Conservation (phyloP, 1,284 basidiomycete genomes). For the Ganoderma lucidum region DNA sequence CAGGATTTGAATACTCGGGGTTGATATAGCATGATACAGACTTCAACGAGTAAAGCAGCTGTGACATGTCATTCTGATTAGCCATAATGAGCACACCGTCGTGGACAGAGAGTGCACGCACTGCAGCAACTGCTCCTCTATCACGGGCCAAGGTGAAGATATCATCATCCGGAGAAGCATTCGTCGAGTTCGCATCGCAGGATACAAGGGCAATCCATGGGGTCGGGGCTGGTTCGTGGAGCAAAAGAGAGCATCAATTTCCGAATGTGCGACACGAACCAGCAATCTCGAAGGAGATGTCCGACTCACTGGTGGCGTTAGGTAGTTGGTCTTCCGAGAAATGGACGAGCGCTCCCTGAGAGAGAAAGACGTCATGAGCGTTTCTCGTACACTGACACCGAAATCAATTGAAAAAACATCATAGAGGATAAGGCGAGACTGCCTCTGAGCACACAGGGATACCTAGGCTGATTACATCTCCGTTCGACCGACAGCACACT, state of each 20-base stretch:
- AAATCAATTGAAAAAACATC: too few relatives aligned
- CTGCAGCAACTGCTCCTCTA: conserved; percentile 80
- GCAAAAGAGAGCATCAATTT: background rate
- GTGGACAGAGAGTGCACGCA: conserved; percentile 45
- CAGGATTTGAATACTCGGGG: conserved; percentile 70
- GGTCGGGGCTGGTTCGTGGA: conserved; percentile 59
- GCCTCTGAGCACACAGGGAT: background rate
- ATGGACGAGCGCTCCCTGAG: conserved; percentile 80
- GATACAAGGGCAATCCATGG: conserved; percentile 91
- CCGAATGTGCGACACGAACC: background rate
- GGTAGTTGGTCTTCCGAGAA: conserved; percentile 66
- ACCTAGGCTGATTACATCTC: background rate
- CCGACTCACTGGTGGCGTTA: conserved; percentile 45
- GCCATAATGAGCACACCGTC: background rate
- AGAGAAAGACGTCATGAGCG: conserved; percentile 1
- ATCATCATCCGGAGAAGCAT: conserved; percentile 64
- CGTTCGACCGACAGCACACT: background rate
- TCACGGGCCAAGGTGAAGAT: conserved; percentile 83
- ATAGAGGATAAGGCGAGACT: background rate
- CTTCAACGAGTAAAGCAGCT: conserved; percentile 81
- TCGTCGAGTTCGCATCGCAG: conserved; percentile 81
- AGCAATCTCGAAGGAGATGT: conserved; percentile 1
- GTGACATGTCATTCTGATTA: background rate
- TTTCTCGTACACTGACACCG: background rate
- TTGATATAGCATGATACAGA: conserved; percentile 82